Base-by-base conservation (phyloP, 2,329 filamentous ascomycete genomes). In the Penicillium vulpinum region DNA sequence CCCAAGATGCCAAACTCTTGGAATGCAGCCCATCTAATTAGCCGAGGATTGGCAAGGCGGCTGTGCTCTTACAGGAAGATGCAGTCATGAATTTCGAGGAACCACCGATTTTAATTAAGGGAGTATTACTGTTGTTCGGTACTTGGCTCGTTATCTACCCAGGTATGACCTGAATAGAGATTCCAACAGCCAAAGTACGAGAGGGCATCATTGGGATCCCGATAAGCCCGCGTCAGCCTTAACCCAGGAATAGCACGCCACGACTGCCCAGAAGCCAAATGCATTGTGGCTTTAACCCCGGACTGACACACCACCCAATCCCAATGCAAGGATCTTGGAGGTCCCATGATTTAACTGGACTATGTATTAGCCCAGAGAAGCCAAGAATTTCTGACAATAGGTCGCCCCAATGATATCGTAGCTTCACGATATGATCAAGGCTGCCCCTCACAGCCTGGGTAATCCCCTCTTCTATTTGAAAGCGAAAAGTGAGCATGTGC, bases 371-470 rank as follows among this genome's bases (percentile, higher is more conserved):
- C 49, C 49, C 33, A 53, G 26, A 60, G 26, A 35, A 59, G 63
- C 62, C 62, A 63, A 63, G 63, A 51, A 53, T 56, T 36, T 29
- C 33, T 22, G 22, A 33, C 15, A n/a, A 26, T 39, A 26, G 35
- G 11, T 43, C 44, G 47, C 54, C 54, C 60, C 63, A 62, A 65
- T 65, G 51, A 62, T 22, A 59, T 53, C 28, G 46, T 54, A 16
- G 49, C 38, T 35, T 36, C 48, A 51, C 29, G 29, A 46, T 41
- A 41, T 22, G 44, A 61, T 52, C 46, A 62, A 35, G 26, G 22
- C 33, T 45, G n/a, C 61, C 60, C 60, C 55, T 55, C 56, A 43
- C 41, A 29, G 26, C 28, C 26, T 49, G 43, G 44, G 9, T 11
- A 28, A 48, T 54, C 38, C 58, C 61, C 60, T 56, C 57, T 56